A percentile compares a stretch with the other conserved stretches of the same genome.
phyloP scores from a whole-genome alignment of 352 stramenopile genomes.

The Aphanomyces euteiches region DNA sequence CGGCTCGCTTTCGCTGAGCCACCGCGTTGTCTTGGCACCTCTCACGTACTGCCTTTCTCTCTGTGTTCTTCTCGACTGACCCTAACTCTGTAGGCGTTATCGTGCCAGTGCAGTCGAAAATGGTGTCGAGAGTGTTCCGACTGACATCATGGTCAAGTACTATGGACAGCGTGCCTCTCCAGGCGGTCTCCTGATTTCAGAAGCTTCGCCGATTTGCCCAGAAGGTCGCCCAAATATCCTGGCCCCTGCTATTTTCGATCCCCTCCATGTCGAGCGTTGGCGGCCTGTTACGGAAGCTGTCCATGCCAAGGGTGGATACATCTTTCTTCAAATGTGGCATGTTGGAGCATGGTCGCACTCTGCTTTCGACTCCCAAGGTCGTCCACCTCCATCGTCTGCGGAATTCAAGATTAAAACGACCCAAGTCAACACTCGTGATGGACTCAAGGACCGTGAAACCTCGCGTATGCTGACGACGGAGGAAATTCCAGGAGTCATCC shows the following conservation, averaged over 20 bases:
- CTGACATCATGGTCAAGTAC: constrained; percentile 46
- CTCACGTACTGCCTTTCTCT: constrained; percentile 35
- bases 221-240: constrained; percentile 29
- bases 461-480: constrained; percentile 30
- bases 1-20: constrained; percentile 32
- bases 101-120: constrained; percentile 35
- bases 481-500: constrained; percentile 48
- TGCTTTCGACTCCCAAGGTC: constrained; percentile 32
- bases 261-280: constrained; percentile 42
- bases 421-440: constrained; percentile 15
- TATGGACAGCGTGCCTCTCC: constrained; percentile 55
- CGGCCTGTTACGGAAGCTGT: constrained; percentile 56
- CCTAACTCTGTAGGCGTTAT: neutral
- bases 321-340: constrained; percentile 78
- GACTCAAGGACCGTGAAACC: neutral
- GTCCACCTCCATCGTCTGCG: constrained; percentile 16
- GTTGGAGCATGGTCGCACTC: constrained; percentile 54
- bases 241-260: constrained; percentile 43
- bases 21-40: constrained; percentile 66
- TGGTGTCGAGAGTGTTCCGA: constrained; percentile 39
- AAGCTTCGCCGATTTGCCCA: constrained; percentile 49
- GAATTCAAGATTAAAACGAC: neutral
- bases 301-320: constrained; percentile 61
- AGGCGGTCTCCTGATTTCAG: constrained; percentile 57
- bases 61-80: neutral